Base-by-base conservation (phyloP, 163 green algal genomes). In the Prototheca cutis region DNA sequence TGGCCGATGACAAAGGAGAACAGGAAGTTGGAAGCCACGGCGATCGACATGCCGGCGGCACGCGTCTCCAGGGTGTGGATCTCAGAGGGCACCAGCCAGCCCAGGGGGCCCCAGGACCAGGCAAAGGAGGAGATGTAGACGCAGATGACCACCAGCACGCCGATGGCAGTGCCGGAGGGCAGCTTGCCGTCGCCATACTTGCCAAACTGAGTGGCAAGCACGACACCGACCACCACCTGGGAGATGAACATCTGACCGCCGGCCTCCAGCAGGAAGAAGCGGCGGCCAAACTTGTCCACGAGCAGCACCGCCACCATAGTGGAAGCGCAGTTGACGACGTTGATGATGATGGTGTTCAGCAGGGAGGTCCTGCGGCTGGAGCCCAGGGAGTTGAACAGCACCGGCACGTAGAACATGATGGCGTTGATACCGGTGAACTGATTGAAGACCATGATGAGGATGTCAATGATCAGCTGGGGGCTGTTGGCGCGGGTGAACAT, bases 1-100 rank as follows among this genome's bases (percentile, higher is more conserved):
- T 91, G 83, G 17, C 78, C 80, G 49, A 91, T 83, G 34, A 87
- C 48, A 59, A 90, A 90, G 47, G 80, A 84, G 63, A 90, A 84
- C 30, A 82, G 59, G 54, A 89, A 79, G 76, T 89, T 89, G 55
- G 73, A 47, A 51, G 59, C 67, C 6, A 79, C 74, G 54, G 73
- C 74, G 63, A 84, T 67, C 23, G 47, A 66, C 51, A 77, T 78
- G 52, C 78, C 81, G 19, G 75, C 67, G 17, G 79, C 74, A 34
- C 82, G 76, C 17, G 71, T 84, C 61, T 90, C 82, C 61, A 88
- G 58, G n/a, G 72, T 67, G 6, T 76, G 62, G 58, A 75, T 59
- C 53, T 75, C 71, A 30, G 59, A 63, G 25, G 73, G 66, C 32
- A 71, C 59, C 19, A 73, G 34, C 72, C 72, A 80, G 45, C 67